Evolutionary conservation across 2,329 filamentous ascomycete species (phyloP).

Genomic region (Colletotrichum sublineola): DNA sequence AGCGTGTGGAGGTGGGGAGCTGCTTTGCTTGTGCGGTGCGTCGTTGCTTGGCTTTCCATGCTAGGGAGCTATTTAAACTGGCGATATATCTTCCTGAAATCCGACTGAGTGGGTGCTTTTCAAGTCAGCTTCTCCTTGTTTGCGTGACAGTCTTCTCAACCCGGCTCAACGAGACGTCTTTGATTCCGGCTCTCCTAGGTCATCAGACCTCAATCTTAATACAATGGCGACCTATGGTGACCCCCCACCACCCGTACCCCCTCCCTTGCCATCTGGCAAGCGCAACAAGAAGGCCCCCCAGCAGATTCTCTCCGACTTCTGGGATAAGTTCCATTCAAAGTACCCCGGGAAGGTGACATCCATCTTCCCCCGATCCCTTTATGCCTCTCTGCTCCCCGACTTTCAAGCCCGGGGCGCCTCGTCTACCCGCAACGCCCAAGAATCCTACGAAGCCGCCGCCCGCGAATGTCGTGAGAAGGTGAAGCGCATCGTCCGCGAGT

Average conservation of each 20-base stretch:
- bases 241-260: constrained; percentile 5
- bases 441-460: constrained; percentile 58
- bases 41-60: neutral
- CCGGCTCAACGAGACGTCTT: neutral
- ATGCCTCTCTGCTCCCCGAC: constrained; percentile 50
- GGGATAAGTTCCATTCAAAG: constrained; percentile 57
- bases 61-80: constrained; percentile 12
- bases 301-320: constrained; percentile 57
- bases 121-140: neutral
- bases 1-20: neutral
- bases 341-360: constrained; percentile 59
- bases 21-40: neutral
- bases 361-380: constrained; percentile 58
- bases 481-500: constrained; percentile 56
- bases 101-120: neutral
- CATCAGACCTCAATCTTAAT: neutral
- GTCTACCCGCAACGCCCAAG: constrained; percentile 61
- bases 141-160: neutral
- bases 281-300: constrained; percentile 52
- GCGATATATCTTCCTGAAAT: neutral
- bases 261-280: neutral
- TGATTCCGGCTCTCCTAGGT: neutral
- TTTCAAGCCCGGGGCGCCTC: constrained; percentile 52
- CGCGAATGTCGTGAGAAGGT: constrained; percentile 57
- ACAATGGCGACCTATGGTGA: constrained; percentile 34